A percentile compares a stretch with the other conserved stretches of the same genome.
phyloP scores from a whole-genome alignment of 208 protist species.

The Acanthamoeba royreba region DNA sequence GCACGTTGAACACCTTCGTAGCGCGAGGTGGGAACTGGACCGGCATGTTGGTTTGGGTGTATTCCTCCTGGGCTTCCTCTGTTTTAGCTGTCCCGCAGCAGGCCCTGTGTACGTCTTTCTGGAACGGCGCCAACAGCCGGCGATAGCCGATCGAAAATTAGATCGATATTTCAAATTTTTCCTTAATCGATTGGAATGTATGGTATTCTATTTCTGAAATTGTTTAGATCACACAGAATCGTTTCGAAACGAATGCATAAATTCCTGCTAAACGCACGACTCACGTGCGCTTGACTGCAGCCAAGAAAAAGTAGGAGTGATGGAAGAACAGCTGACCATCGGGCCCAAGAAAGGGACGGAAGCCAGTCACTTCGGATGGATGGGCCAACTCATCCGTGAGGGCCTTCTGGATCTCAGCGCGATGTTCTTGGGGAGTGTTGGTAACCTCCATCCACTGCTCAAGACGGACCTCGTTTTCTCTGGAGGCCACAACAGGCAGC shows the following conservation, averaged over 20 bases:
- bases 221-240: too few species aligned
- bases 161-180: too few species aligned
- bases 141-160: too few species aligned
- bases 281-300: not conserved
- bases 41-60: too few species aligned
- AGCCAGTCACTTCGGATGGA: not conserved
- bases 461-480: not conserved
- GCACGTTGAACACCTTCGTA: not conserved
- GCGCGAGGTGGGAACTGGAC: not conserved
- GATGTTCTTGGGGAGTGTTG: not conserved
- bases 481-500: not conserved
- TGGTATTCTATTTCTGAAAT: too few species aligned
- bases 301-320: not conserved
- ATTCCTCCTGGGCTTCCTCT: too few species aligned
- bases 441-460: not conserved
- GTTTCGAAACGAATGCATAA: too few species aligned
- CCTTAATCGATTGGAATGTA: too few species aligned
- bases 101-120: too few species aligned
- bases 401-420: not conserved
- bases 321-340: not conserved
- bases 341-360: not conserved
- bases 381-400: not conserved
- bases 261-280: too few species aligned
- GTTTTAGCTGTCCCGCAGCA: too few species aligned
- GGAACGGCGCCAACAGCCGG: too few species aligned